Evolutionary conservation across 1,284 basidiomycete species (phyloP).

Genomic region (Fomitopsis schrenkii): DNA sequence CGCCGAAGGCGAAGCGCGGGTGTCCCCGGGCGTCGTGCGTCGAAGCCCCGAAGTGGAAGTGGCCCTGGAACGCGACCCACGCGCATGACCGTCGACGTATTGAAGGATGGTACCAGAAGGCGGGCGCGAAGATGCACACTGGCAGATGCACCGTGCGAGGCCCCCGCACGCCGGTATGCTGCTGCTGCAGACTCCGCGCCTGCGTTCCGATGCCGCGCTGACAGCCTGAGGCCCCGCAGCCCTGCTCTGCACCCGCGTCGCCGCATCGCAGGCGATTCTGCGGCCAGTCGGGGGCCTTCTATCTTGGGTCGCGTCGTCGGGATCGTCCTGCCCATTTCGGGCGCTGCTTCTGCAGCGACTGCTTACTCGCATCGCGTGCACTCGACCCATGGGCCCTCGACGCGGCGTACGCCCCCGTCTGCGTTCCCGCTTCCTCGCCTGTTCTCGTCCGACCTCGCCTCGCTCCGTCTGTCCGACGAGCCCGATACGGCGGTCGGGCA

Average conservation of each 20-base stretch:
- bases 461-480: neutral
- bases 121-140: neutral
- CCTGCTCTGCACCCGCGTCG: neutral
- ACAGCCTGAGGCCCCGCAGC: neutral
- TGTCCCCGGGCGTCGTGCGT: neutral
- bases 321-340: neutral
- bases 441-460: neutral
- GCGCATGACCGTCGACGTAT: neutral
- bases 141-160: neutral
- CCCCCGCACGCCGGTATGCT: neutral
- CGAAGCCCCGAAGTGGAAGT: neutral
- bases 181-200: neutral
- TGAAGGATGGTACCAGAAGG: neutral
- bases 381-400: neutral
- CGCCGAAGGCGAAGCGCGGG: neutral
- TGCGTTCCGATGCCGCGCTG: neutral
- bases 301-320: neutral
- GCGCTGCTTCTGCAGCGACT: neutral
- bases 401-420: neutral
- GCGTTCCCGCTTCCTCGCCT: neutral
- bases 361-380: neutral
- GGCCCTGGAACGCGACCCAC: neutral
- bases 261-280: neutral
- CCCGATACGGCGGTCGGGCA: neutral
- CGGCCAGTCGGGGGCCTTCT: neutral